Evolutionary conservation across 257 asterid genomes (phyloP).

Genomic region (Nicotiana noctiflora): DNA sequence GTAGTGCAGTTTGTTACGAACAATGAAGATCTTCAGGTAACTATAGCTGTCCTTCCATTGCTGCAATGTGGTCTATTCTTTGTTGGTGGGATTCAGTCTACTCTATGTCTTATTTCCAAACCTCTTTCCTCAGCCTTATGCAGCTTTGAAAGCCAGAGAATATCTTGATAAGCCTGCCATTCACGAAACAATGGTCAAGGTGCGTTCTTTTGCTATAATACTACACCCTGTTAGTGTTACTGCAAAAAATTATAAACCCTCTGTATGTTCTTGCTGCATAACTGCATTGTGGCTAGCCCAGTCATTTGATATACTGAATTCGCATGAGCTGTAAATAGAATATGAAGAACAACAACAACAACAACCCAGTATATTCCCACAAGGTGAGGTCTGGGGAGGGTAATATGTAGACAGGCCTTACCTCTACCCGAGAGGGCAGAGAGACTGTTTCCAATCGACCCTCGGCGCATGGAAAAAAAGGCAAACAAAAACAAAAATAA

Average conservation of each 20-base stretch:
- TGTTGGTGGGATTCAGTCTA: background rate
- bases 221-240: background rate
- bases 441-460: too few relatives aligned
- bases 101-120: background rate
- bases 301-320: background rate
- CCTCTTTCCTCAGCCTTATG: slow-evolving; percentile 54
- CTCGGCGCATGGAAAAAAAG: too few relatives aligned
- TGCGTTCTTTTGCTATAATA: slow-evolving; percentile 24
- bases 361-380: too few relatives aligned
- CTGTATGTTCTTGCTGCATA: background rate
- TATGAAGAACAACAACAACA: too few relatives aligned
- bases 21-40: slow-evolving; percentile 93
- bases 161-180: slow-evolving; percentile 93
- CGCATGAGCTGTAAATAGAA: background rate
- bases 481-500: too few relatives aligned
- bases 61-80: background rate
- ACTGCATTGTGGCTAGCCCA: background rate
- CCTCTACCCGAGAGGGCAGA: too few relatives aligned
- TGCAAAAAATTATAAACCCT: background rate
- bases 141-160: slow-evolving; percentile 87
- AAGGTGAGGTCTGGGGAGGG: too few relatives aligned
- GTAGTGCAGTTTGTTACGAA: slow-evolving; percentile 96
- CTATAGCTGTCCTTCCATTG: slow-evolving; percentile 6
- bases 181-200: slow-evolving; percentile 98
- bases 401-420: too few relatives aligned